Evolutionary conservation across 2,329 filamentous ascomycete genomes (phyloP).

Genomic region (Cercospora sp.): DNA sequence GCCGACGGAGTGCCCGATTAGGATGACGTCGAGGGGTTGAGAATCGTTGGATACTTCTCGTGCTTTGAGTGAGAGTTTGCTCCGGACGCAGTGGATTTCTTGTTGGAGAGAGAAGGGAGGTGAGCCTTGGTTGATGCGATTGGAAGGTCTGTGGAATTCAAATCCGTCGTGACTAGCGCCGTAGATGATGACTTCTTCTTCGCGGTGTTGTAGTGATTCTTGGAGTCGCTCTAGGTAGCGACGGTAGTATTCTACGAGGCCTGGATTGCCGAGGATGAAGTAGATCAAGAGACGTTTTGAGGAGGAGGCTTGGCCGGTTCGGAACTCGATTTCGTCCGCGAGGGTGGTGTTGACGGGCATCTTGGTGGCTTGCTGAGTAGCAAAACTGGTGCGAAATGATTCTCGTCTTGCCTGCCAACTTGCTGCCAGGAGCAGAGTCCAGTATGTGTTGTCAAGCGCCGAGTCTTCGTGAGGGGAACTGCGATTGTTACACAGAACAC

Average conservation of each 20-base stretch:
- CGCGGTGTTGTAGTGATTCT: constrained; percentile 11
- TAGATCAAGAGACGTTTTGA: constrained; percentile 56
- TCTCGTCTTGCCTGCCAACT: background rate
- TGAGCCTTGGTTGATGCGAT: background rate
- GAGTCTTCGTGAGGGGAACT: background rate
- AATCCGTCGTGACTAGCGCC: constrained; percentile 49
- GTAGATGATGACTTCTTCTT: constrained; percentile 42
- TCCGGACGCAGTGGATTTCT: constrained; percentile 49
- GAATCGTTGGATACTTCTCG: background rate
- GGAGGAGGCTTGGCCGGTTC: background rate
- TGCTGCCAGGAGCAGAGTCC: background rate
- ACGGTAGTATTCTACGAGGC: constrained; percentile 71
- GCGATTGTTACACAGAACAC: background rate
- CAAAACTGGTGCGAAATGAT: no score
- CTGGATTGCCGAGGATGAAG: constrained; percentile 76
- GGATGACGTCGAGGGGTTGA: constrained; percentile 33
- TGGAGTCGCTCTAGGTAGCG: constrained; percentile 64
- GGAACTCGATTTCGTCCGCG: constrained; percentile 7
- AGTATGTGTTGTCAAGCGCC: background rate
- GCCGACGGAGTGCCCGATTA: constrained; percentile 53
- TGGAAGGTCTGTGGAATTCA: constrained; percentile 34
- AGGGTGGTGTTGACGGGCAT: constrained; percentile 10
- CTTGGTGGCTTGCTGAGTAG: background rate
- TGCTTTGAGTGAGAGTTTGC: constrained; percentile 40
- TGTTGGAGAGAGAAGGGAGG: constrained; percentile 26